Percentiles rank a stretch among this genome's conserved stretches.
Conservation (phyloP, 2,329 filamentous ascomycete genomes). For the Monosporascus sp. region DNA sequence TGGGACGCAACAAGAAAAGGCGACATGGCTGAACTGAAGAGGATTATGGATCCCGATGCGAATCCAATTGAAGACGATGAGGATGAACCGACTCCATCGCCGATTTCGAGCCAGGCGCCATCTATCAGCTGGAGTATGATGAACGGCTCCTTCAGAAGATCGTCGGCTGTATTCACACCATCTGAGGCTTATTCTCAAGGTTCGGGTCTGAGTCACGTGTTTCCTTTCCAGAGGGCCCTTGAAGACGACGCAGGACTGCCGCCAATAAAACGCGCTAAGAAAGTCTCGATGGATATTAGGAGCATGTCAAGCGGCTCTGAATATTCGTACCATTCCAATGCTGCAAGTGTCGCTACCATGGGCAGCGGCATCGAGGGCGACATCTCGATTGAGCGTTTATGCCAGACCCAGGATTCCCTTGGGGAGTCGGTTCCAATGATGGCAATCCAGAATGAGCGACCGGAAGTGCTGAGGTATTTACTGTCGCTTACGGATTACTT, state of each 20-base stretch:
- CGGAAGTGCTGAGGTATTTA: slow-evolving; percentile 72
- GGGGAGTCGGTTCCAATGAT: slow-evolving; percentile 89
- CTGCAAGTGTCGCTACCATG: slow-evolving; percentile 71
- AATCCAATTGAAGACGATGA: slow-evolving; percentile 41
- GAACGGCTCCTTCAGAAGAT: slow-evolving; percentile 39
- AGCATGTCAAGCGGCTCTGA: slow-evolving; percentile 85
- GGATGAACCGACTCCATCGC: slow-evolving; percentile 32
- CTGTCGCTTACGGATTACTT: slow-evolving; percentile 74
- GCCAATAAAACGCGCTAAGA: slow-evolving; percentile 58
- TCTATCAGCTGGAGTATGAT: slow-evolving; percentile 45
- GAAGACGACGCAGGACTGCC: slow-evolving; percentile 30
- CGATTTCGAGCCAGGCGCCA: slow-evolving; percentile 37
- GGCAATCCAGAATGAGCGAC: slow-evolving; percentile 69
- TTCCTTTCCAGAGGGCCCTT: slow-evolving; percentile 72
- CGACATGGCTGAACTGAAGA: slow-evolving; percentile 67
- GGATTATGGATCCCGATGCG: slow-evolving; percentile 69
- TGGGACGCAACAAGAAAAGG: slow-evolving; percentile 86
- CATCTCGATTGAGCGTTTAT: slow-evolving; percentile 72
- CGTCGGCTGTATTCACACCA: slow-evolving; percentile 36
- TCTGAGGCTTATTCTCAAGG: slow-evolving; percentile 51
- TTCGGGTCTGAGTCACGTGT: slow-evolving; percentile 72
- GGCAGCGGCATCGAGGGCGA: slow-evolving; percentile 76
- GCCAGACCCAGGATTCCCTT: slow-evolving; percentile 61
- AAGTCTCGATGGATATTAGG: slow-evolving; percentile 82
- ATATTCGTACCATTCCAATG: slow-evolving; percentile 74